Base-by-base conservation (phyloP, 352 stramenopile species). In the Phytopythium aichiense region DNA sequence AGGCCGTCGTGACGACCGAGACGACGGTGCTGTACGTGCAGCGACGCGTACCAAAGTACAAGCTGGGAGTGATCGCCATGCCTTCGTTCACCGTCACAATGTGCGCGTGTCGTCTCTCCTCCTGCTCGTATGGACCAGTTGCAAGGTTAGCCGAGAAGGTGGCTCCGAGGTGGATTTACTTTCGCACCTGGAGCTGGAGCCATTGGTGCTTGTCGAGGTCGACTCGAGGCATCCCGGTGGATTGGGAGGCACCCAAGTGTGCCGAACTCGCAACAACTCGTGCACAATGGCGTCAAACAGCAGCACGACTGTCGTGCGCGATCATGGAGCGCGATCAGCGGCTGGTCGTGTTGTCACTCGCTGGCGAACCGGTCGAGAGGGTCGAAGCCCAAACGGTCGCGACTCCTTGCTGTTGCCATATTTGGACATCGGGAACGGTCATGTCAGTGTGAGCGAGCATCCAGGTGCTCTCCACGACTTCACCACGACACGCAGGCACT, bases 21-120 rank as follows among this genome's bases (percentile, higher is more conserved):
- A 89, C 67, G 63, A 91, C 77, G 28, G 85, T 81, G 69, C 78
- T 89, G 68, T 90, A 89, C 3, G 82, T 91, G 52, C 74, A 88
- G 31, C 82, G 74, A 15, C 82, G 69, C 9, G 82, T 89, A 35
- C 82, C 77, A 56, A 91, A 91, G 73, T 91, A 91, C 31, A 91
- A 66, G 60, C 71, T 79, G 28, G 82, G 78, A 16, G 78, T 77
- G 49, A 81, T 56, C 22, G 65, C 74, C 49, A 89, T 65, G 28
- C 72, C 71, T 59, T 88, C 64, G 52, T 86, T 80, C 20, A 89
- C 77, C 4, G 66, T 77, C 63, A 92, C 80, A 57, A 92, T 76
- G 20, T 71, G 73, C 16, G 71, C 66, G 35, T 88, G 80, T 6
- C 72, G 76, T 28, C 66, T 50, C 30, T 88, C 63, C 48, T 88